These are phyloP conservation scores for Globisporangium spiculum DNA, from an alignment of 352 stramenopile species.

Conservation along the genomic window DNA sequence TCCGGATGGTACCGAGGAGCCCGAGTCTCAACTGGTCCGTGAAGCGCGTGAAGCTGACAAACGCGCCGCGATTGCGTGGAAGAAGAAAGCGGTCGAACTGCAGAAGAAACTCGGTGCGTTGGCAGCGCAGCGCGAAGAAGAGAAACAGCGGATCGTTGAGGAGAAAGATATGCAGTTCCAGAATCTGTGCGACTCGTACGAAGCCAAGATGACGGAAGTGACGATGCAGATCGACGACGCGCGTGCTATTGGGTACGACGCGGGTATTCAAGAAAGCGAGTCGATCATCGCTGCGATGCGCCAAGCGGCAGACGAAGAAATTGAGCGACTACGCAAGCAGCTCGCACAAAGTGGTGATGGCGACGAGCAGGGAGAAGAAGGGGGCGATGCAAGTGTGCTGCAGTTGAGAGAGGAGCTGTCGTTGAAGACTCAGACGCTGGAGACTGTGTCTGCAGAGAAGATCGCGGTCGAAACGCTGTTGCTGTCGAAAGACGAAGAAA, in stretches of 20 bases:
- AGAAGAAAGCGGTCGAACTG: slow-evolving; percentile 64
- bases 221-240: slow-evolving; percentile 82
- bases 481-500: slow-evolving; percentile 9
- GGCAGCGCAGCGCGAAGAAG: slow-evolving; percentile 43
- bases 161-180: slow-evolving; percentile 63
- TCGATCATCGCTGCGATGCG: slow-evolving; percentile 60
- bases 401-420: slow-evolving; percentile 21
- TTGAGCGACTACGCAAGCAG: slow-evolving; percentile 22
- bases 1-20: slow-evolving; percentile 22
- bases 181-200: slow-evolving; percentile 65
- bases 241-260: slow-evolving; percentile 59
- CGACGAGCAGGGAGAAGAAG: neutral
- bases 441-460: slow-evolving; percentile 9
- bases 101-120: slow-evolving; percentile 50
- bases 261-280: slow-evolving; percentile 76
- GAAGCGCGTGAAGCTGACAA: slow-evolving; percentile 37
- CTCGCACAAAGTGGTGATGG: neutral
- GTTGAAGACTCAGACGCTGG: slow-evolving; percentile 9
- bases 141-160: slow-evolving; percentile 38
- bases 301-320: slow-evolving; percentile 40
- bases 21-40: slow-evolving; percentile 36
- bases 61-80: slow-evolving; percentile 55
- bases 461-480: slow-evolving; percentile 8
- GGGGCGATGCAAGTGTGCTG: neutral
- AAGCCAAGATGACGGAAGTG: slow-evolving; percentile 63